Evolutionary conservation across 2,329 filamentous ascomycete genomes (phyloP).

Genomic region (Orbilia oligospora): DNA sequence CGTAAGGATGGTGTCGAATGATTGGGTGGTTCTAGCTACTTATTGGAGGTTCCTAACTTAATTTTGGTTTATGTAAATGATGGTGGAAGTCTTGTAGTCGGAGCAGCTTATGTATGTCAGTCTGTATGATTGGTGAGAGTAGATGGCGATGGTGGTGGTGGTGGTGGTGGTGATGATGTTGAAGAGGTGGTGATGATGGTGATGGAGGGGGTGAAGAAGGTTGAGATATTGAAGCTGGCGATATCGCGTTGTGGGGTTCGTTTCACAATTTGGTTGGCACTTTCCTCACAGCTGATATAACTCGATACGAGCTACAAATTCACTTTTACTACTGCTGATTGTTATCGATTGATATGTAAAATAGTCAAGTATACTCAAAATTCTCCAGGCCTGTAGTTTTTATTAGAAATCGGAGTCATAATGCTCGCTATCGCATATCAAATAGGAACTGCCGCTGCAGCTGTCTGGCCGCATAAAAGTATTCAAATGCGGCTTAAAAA

Average conservation of each 20-base stretch:
- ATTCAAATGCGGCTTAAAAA: constrained; percentile 22
- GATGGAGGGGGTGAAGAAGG: not conserved
- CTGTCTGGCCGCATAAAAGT: not conserved
- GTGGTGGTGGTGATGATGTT: not conserved
- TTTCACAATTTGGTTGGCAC: not conserved
- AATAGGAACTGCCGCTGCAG: too few species aligned
- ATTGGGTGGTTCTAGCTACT: too few species aligned
- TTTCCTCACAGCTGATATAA: not conserved
- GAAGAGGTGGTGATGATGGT: not conserved
- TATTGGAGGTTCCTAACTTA: not conserved
- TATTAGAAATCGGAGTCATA: too few species aligned
- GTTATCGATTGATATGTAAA: not conserved
- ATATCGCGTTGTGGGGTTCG: not conserved
- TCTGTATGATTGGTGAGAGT: not conserved
- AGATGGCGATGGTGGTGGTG: not conserved
- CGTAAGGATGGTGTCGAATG: too few species aligned
- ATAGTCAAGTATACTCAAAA: not conserved
- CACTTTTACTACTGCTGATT: not conserved
- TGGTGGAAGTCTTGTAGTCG: too few species aligned
- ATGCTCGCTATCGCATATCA: too few species aligned
- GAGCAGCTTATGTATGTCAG: not conserved
- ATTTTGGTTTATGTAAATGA: not conserved
- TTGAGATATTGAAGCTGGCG: constrained; percentile 10
- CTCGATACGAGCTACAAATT: not conserved
- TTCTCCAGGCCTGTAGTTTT: too few species aligned